Percentiles rank a stretch among this genome's conserved stretches.
Conservation (phyloP, 768 basidiomycete species). For the Rhizopogon sp. region DNA sequence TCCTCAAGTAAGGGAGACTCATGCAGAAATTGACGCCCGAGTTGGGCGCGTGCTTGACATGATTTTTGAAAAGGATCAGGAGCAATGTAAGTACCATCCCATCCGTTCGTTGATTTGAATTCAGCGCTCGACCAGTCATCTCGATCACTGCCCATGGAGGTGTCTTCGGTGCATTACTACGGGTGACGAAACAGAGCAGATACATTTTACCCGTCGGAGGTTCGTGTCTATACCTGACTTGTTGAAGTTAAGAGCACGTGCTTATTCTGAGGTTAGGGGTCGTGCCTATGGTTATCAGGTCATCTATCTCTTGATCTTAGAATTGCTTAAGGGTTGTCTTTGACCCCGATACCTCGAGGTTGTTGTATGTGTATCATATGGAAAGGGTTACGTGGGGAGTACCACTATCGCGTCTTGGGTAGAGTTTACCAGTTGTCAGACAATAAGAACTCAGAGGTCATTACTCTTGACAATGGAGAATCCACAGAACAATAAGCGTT, state of each 20-base stretch:
- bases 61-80: slow-evolving; percentile 43
- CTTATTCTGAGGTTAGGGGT: slow-evolving; percentile 17
- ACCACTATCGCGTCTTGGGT: too few species aligned
- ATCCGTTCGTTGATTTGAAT: background rate
- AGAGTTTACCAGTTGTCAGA: too few species aligned
- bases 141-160: slow-evolving; percentile 66
- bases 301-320: background rate
- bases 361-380: too few species aligned
- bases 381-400: too few species aligned
- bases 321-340: background rate
- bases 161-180: slow-evolving; percentile 53
- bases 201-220: slow-evolving; percentile 62
- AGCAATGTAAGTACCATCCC: slow-evolving; percentile 39
- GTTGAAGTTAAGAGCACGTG: background rate
- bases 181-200: slow-evolving; percentile 36
- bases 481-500: background rate
- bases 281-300: slow-evolving; percentile 19
- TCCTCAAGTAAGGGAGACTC: slow-evolving; percentile 48
- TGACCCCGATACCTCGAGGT: too few species aligned
- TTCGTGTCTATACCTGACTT: slow-evolving; percentile 19
- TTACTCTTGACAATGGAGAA: background rate
- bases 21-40: slow-evolving; percentile 39
- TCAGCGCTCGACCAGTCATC: slow-evolving; percentile 37
- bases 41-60: slow-evolving; percentile 48
- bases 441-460: too few species aligned